Evolutionary conservation across 1,139 yeast genomes (phyloP).

Genomic region (Magnusiomyces clavatus): DNA sequence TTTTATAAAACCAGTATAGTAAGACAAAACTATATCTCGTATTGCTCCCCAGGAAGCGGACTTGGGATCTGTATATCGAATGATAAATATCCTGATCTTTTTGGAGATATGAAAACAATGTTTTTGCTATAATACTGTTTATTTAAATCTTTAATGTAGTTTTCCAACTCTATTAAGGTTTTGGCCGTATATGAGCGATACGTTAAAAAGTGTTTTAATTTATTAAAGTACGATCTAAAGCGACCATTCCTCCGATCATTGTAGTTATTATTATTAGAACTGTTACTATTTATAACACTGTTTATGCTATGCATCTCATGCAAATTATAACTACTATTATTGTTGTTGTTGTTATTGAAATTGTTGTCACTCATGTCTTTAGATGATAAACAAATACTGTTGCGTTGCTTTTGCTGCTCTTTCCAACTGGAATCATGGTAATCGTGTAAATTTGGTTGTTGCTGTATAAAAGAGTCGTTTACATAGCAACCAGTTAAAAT

Average conservation of each 20-base stretch:
- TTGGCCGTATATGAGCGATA: slow-evolving; percentile 24
- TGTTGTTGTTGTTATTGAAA: neutral
- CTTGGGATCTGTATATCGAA: slow-evolving; percentile 30
- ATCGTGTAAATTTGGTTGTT: slow-evolving; percentile 15
- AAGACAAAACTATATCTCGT: neutral
- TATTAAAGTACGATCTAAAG: neutral
- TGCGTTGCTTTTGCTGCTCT: neutral
- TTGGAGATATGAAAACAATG: slow-evolving; percentile 45
- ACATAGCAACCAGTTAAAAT: slow-evolving; percentile 27
- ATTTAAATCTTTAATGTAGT: slow-evolving; percentile 41
- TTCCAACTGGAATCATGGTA: neutral
- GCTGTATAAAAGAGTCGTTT: slow-evolving; percentile 18
- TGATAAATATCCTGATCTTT: slow-evolving; percentile 54
- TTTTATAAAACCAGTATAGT: neutral
- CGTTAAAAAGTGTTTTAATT: neutral
- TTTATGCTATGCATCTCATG: too few species aligned
- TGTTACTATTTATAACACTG: neutral
- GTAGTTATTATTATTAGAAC: too few species aligned
- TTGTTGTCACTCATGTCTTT: neutral
- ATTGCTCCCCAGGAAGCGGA: slow-evolving; percentile 5
- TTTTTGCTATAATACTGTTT: slow-evolving; percentile 25
- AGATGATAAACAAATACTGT: neutral
- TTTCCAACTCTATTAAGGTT: slow-evolving; percentile 39
- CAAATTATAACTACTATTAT: too few species aligned
- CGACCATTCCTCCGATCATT: neutral